phyloP scores from a whole-genome alignment of 805 yeast genomes.

The Geotrichum ghanense region DNA sequence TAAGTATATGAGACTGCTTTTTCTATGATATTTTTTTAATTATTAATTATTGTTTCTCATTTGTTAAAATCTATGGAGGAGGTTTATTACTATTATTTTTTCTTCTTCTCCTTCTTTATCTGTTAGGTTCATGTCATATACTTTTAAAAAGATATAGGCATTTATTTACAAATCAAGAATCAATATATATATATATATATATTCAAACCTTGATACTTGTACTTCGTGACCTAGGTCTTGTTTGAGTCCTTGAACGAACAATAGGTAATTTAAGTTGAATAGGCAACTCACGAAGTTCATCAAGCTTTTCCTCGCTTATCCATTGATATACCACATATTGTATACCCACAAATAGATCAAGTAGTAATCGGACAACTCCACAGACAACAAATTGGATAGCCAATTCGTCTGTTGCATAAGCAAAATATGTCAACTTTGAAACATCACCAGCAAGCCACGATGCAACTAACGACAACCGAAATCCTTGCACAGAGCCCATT shows the following conservation, averaged over 20 bases:
- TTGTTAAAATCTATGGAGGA: too few species aligned
- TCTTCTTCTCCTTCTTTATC: too few species aligned
- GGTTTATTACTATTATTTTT: too few species aligned
- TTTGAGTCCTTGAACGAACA: slow-evolving; percentile 10
- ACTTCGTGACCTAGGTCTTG: slow-evolving; percentile 6
- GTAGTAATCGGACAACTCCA: slow-evolving; percentile 14
- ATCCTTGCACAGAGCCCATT: slow-evolving; percentile 71
- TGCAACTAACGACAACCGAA: slow-evolving; percentile 59
- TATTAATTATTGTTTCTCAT: too few species aligned
- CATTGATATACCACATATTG: slow-evolving; percentile 17
- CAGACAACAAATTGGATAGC: slow-evolving; percentile 20
- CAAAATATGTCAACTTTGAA: slow-evolving; percentile 35
- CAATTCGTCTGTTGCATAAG: slow-evolving; percentile 9
- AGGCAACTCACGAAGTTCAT: neutral
- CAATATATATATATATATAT: too few species aligned
- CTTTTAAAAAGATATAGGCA: too few species aligned
- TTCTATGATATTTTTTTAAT: too few species aligned
- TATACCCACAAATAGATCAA: slow-evolving; percentile 18
- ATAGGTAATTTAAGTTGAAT: slow-evolving; percentile 1
- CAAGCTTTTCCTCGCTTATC: neutral
- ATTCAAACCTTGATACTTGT: neutral
- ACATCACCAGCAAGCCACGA: slow-evolving; percentile 89
- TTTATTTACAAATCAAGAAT: too few species aligned
- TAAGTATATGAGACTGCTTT: too few species aligned
- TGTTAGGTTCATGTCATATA: too few species aligned